Evolutionary conservation across 2,329 filamentous ascomycete genomes (phyloP).

Genomic region (Botrytis sinoallii): DNA sequence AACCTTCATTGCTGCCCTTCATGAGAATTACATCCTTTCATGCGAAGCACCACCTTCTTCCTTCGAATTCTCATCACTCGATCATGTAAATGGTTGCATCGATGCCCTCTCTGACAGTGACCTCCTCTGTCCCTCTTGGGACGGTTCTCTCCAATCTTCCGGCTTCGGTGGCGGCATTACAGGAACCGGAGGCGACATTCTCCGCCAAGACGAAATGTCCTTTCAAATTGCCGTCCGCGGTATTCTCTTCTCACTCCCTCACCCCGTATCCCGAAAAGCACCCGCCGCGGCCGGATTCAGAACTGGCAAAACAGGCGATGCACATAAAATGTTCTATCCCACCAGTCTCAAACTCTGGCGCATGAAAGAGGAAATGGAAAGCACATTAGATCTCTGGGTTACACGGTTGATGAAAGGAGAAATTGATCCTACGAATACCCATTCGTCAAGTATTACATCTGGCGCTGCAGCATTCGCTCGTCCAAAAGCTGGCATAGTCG

Average conservation of each 20-base stretch:
- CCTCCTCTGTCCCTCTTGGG: conserved; percentile 71
- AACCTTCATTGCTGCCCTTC: conserved; percentile 84
- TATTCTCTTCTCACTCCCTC: conserved; percentile 78
- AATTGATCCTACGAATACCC: conserved; percentile 18
- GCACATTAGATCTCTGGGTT: conserved; percentile 67
- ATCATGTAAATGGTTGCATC: conserved; percentile 80
- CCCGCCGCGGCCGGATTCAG: conserved; percentile 37
- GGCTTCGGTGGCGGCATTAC: conserved; percentile 49
- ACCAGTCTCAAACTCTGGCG: conserved; percentile 80
- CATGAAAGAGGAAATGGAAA: conserved; percentile 76
- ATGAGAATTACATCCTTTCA: conserved; percentile 90
- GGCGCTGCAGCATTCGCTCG: conserved; percentile 50
- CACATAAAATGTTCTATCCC: conserved; percentile 91
- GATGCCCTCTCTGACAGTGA: conserved; percentile 86
- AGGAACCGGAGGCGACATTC: conserved; percentile 64
- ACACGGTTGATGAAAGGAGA: conserved; percentile 58
- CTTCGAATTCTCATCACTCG: conserved; percentile 61
- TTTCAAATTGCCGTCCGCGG: conserved; percentile 90
- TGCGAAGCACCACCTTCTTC: conserved; percentile 59
- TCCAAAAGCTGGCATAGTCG: conserved; percentile 38
- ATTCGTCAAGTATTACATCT: conserved; percentile 43
- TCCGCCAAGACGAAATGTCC: conserved; percentile 90
- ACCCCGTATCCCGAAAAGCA: conserved; percentile 73
- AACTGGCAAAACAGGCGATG: conserved; percentile 50
- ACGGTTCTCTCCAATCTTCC: conserved; percentile 62